Conservation (phyloP, 768 basidiomycete species). For the Lyophyllum decastes region DNA sequence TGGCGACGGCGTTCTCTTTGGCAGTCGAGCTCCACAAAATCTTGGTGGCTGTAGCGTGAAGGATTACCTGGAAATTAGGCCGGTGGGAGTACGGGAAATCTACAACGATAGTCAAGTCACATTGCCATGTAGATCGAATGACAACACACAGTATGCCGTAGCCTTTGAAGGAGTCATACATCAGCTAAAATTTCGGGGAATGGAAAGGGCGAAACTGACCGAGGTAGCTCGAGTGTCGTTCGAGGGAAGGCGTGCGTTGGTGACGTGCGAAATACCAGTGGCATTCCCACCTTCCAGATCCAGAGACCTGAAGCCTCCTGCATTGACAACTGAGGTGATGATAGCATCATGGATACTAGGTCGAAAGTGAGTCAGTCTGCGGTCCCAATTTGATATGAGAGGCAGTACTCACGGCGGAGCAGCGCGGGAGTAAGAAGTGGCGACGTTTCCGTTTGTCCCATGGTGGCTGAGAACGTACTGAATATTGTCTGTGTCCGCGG, state of each 20-base stretch:
- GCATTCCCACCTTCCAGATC: not conserved
- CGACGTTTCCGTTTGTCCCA: not conserved
- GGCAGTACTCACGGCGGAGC: not conserved
- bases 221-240: not conserved
- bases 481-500: not conserved
- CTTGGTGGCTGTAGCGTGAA: not conserved
- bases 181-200: not conserved
- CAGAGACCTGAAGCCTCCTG: not conserved
- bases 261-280: slow-evolving; percentile 1
- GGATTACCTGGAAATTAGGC: not conserved
- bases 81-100: not conserved
- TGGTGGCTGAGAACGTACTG: not conserved
- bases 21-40: not conserved
- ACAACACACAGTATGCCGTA: not conserved
- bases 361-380: not conserved
- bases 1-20: not conserved
- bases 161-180: not conserved
- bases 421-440: not conserved
- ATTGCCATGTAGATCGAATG: not conserved
- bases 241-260: not conserved
- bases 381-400: not conserved
- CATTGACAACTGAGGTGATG: not conserved
- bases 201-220: not conserved
- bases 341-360: not conserved
- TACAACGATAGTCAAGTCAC: not conserved